Conservation (phyloP, 2,329 filamentous ascomycete genomes). For the Diplodia mutila region DNA sequence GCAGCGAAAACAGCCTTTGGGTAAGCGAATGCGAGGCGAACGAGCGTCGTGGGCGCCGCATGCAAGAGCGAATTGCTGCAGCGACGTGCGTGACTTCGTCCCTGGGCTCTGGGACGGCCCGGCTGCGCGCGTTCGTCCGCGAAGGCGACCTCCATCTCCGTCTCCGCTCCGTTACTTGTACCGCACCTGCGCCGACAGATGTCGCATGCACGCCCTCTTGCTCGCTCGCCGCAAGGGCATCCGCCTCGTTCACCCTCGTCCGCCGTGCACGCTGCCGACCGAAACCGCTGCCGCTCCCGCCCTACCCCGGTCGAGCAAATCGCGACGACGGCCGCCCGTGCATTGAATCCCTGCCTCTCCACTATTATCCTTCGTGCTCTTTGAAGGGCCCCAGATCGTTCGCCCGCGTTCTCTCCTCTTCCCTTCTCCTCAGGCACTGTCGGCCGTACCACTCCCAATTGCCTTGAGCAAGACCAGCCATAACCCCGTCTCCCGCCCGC, state of each 20-base stretch:
- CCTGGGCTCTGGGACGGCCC: neutral
- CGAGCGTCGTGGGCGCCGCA: neutral
- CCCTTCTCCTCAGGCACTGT: neutral
- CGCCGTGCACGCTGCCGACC: neutral
- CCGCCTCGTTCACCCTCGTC: neutral
- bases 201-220: neutral
- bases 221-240: neutral
- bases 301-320: constrained; percentile 16
- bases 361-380: constrained; percentile 21
- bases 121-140: neutral
- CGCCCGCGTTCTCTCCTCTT: constrained; percentile 5
- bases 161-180: constrained; percentile 1
- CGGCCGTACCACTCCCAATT: neutral
- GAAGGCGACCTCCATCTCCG: neutral
- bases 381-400: constrained; percentile 3
- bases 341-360: constrained; percentile 20
- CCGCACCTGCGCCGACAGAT: neutral
- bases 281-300: neutral
- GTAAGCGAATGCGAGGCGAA: constrained; percentile 7
- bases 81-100: neutral
- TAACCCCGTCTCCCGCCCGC: neutral
- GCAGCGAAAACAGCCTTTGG: neutral
- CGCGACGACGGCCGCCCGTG: constrained; percentile 7
- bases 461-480: neutral
- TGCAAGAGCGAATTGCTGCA: neutral